Evolutionary conservation across 1,284 basidiomycete genomes (phyloP).

Genomic region (Ustilago trichophora): DNA sequence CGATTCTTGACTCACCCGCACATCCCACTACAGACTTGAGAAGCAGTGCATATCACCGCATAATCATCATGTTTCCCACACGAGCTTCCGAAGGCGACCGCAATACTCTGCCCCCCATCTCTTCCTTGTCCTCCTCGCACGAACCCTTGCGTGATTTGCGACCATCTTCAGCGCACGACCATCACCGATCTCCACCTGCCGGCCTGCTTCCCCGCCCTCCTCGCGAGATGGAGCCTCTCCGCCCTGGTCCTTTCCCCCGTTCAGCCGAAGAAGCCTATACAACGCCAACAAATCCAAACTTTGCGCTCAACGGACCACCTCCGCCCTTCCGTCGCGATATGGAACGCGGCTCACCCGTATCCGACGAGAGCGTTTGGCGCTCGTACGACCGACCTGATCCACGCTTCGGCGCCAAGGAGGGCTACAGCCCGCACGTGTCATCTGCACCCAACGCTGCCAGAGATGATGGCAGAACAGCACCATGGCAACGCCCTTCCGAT

Average conservation of each 20-base stretch:
- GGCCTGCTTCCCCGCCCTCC: conserved; percentile 12
- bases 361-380: conserved; percentile 25
- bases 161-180: conserved; percentile 16
- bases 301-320: conserved; percentile 11
- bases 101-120: conserved; percentile 32
- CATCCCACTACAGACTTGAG: too few species aligned
- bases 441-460: conserved; percentile 6
- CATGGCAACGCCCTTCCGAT: conserved; percentile 18
- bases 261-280: conserved; percentile 9
- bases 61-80: conserved; percentile 13
- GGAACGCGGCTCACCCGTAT: conserved; percentile 11
- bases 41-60: not conserved
- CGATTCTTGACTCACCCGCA: too few species aligned
- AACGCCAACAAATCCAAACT: conserved; percentile 1
- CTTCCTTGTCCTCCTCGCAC: conserved; percentile 16
- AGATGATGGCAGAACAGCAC: conserved; percentile 13
- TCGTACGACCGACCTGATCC: conserved; percentile 14
- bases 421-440: conserved; percentile 17
- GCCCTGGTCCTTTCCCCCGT: conserved; percentile 4
- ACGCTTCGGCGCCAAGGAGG: conserved; percentile 20
- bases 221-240: conserved; percentile 11
- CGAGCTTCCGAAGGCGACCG: conserved; percentile 22
- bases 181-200: conserved; percentile 11
- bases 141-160: conserved; percentile 12
- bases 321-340: conserved; percentile 12